A percentile compares a stretch with the other conserved stretches of the same genome.
Evolutionary conservation across 495 filamentous ascomycete genomes (phyloP).

Genomic region (Talaromyces adpressus): DNA sequence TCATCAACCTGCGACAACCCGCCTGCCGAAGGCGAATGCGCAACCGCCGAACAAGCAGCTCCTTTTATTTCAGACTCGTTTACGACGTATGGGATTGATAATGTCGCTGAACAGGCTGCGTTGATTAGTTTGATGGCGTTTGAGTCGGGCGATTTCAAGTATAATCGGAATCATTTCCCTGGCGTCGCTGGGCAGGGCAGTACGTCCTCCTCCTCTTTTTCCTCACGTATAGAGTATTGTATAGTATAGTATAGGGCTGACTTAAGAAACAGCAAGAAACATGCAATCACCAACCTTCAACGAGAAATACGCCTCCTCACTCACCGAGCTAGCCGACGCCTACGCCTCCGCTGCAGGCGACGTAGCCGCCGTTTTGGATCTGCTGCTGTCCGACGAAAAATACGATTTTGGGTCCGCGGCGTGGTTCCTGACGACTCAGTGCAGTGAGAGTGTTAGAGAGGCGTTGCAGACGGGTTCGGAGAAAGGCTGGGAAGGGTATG

Average conservation of each 20-base stretch:
- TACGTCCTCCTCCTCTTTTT: constrained; percentile 18
- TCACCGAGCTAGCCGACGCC: constrained; percentile 39
- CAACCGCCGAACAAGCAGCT: constrained; percentile 56
- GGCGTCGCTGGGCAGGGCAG: constrained; percentile 64
- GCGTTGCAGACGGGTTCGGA: constrained; percentile 44
- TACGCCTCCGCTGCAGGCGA: constrained; percentile 27
- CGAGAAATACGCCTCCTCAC: constrained; percentile 52
- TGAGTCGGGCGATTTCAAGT: constrained; percentile 63
- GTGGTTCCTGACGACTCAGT: constrained; percentile 70
- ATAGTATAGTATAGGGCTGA: neutral
- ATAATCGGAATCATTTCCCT: constrained; percentile 59
- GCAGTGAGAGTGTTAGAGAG: constrained; percentile 33
- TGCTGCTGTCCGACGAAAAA: constrained; percentile 49
- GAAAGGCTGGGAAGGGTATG: constrained; percentile 54
- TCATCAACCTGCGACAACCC: constrained; percentile 38
- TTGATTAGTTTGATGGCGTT: constrained; percentile 56
- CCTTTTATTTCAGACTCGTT: constrained; percentile 50
- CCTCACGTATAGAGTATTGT: neutral
- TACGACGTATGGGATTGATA: constrained; percentile 45
- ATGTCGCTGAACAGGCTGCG: constrained; percentile 52
- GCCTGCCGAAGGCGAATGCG: constrained; percentile 50
- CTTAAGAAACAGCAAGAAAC: constrained; percentile 45
- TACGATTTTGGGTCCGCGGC: constrained; percentile 67
- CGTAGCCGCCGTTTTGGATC: constrained; percentile 43
- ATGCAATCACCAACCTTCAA: constrained; percentile 64